Base-by-base conservation (phyloP, 805 yeast species). In the Priceomyces melissophilus region DNA sequence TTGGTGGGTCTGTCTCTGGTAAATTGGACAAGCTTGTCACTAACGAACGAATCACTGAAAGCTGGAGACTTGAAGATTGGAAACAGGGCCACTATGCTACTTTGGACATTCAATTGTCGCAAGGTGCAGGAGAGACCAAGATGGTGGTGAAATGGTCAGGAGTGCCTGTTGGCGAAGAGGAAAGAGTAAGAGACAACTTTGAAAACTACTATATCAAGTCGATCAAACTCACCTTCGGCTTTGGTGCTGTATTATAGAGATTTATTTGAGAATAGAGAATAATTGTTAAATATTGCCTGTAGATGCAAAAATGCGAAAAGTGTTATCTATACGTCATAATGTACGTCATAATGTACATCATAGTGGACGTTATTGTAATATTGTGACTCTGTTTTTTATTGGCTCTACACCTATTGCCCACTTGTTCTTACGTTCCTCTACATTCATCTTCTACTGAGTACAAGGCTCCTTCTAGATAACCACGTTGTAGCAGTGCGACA, bases 81-180 rank as follows among this genome's bases (percentile, higher is more conserved):
- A 84, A 84, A 57, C 63, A 65, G n/a, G 95, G 85, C 29, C 93
- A 87, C 60, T 83, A 55, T 58, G 93, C 97, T 1, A 71, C 70
- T 3, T 67, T 93, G 52, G 72, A 71, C 15, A 75, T 91, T 50
- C 71, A 67, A 30, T 77, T 93, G 49, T 78, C 78, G 42, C 87
- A 87, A 58, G 93, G 91, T 23, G 75, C 78, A n/a, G 77, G 85
- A 33, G 97, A 89, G 53, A 93, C 99, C 3, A 80, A 76, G 43
- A 71, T 90, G 67, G 79, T 80, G 44, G 88, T 89, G 13, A 69
- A 74, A 33, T 88, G 91, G 79, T 71, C 79, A 12, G 97, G 97
- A 11, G 84, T 93, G 37, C 99, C 99, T 12, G 73, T 91, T 30
- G 99, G 98, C 10, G 95, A 93, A 60, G 98, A 93, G 57, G 93